phyloP scores from a whole-genome alignment of 495 filamentous ascomycete genomes.

The Talaromyces borbonicus region DNA sequence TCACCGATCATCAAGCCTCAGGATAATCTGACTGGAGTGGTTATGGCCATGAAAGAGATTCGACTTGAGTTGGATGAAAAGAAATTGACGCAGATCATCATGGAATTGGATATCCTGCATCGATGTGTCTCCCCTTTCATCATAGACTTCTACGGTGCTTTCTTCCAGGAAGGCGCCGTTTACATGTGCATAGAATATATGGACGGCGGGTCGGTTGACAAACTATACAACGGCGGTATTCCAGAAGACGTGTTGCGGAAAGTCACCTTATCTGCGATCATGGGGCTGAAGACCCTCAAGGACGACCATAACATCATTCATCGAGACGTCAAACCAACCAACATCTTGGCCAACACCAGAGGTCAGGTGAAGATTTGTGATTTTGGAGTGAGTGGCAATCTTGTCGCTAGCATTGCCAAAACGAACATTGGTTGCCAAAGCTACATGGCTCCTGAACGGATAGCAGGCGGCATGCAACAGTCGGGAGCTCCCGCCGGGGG shows the following conservation, averaged over 20 bases:
- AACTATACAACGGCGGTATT: constrained; percentile 87
- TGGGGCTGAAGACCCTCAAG: constrained; percentile 87
- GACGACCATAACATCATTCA: constrained; percentile 99
- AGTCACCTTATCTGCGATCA: constrained; percentile 80
- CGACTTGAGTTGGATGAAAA: constrained; percentile 92
- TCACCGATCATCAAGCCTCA: constrained; percentile 15
- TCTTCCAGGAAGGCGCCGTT: constrained; percentile 97
- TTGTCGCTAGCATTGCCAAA: constrained; percentile 95
- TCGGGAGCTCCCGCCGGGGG: constrained; percentile 61
- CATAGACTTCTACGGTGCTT: constrained; percentile 97
- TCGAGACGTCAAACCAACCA: constrained; percentile 96
- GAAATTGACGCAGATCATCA: constrained; percentile 95
- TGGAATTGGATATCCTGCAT: constrained; percentile 95
- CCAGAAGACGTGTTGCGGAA: constrained; percentile 84
- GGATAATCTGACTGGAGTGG: constrained; percentile 49
- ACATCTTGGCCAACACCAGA: constrained; percentile 81
- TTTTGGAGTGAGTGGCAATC: constrained; percentile 93
- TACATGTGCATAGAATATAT: constrained; percentile 99
- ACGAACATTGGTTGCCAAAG: constrained; percentile 99
- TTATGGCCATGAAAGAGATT: constrained; percentile 99
- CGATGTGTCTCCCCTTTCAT: constrained; percentile 92
- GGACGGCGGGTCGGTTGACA: constrained; percentile 98
- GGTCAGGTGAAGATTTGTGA: constrained; percentile 98
- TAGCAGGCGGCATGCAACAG: constrained; percentile 74
- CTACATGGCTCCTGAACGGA: constrained; percentile 98